These are phyloP conservation scores for Aspergillus melleus DNA, from an alignment of 2,329 filamentous ascomycete genomes.

Conservation along the genomic window DNA sequence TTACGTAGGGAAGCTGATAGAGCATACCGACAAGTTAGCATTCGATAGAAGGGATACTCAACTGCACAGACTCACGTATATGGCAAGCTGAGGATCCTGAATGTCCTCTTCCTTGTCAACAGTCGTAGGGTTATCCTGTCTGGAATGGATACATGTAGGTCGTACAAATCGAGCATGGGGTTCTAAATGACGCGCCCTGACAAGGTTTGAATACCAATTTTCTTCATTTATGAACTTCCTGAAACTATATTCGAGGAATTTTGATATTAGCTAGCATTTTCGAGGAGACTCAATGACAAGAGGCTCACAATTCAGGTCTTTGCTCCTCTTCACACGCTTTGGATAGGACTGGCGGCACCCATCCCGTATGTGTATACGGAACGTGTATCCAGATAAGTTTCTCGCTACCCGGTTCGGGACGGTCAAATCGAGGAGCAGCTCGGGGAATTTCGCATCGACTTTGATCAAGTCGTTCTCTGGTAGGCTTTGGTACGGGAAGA, in stretches of 20 bases:
- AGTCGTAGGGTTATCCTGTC: conserved; percentile 23
- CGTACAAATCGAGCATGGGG: conserved; percentile 42
- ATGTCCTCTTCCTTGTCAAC: conserved; percentile 8
- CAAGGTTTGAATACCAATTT: conserved; percentile 39
- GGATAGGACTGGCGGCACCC: conserved; percentile 21
- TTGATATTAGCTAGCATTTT: not conserved
- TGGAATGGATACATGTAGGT: conserved; percentile 35
- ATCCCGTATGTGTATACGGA: conserved; percentile 32
- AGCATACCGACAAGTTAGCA: conserved; percentile 1
- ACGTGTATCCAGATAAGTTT: conserved; percentile 38
- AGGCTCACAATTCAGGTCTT: conserved; percentile 21
- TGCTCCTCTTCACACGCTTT: conserved; percentile 26
- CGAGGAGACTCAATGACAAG: not conserved
- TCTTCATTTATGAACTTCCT: conserved; percentile 34
- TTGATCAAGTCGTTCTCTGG: conserved; percentile 24
- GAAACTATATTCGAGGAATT: conserved; percentile 31
- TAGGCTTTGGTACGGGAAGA: conserved; percentile 24
- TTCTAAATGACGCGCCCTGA: conserved; percentile 38
- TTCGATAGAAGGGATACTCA: not conserved
- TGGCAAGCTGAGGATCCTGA: conserved; percentile 27
- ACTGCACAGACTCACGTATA: conserved; percentile 28
- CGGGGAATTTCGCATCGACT: conserved; percentile 26
- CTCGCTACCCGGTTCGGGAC: conserved; percentile 33
- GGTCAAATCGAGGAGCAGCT: conserved; percentile 30
- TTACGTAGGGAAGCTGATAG: conserved; percentile 30